These are phyloP conservation scores for Boletus bicolor DNA, from an alignment of 768 basidiomycete genomes.

Conservation along the genomic window DNA sequence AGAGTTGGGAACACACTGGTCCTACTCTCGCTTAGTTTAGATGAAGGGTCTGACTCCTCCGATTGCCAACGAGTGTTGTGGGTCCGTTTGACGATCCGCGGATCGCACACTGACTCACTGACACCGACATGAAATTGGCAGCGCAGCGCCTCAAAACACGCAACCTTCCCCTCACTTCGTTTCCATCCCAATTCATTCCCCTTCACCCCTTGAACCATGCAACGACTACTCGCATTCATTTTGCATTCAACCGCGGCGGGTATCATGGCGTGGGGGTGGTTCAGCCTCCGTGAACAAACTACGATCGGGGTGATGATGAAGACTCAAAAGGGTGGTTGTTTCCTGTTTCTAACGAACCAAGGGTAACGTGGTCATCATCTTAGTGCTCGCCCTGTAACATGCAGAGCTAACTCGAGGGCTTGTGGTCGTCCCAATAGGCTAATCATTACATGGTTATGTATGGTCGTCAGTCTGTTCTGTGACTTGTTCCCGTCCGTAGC, in stretches of 20 bases:
- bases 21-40: too few species aligned
- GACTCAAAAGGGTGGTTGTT: slow-evolving; percentile 58
- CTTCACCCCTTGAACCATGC: slow-evolving; percentile 2
- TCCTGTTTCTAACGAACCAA: slow-evolving; percentile 76
- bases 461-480: slow-evolving; percentile 37
- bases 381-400: neutral
- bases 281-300: slow-evolving; percentile 3
- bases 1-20: neutral
- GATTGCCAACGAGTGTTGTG: too few species aligned
- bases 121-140: neutral
- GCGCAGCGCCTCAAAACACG: neutral
- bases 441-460: slow-evolving; percentile 40
- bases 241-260: slow-evolving; percentile 33
- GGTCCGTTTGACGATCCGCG: neutral
- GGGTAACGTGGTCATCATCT: slow-evolving; percentile 37
- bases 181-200: neutral
- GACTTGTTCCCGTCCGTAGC: slow-evolving; percentile 40
- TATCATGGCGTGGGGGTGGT: slow-evolving; percentile 39
- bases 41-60: too few species aligned
- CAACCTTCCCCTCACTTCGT: neutral
- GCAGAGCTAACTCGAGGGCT: neutral
- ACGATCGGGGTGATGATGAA: slow-evolving; percentile 33
- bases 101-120: too few species aligned
- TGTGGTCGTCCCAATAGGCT: slow-evolving; percentile 3
- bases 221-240: slow-evolving; percentile 14